Evolutionary conservation across 139 green algal species (phyloP), one percentile per base, ranked within the genome.

Genomic region (Chlamydomonas schloesseri): DNA sequence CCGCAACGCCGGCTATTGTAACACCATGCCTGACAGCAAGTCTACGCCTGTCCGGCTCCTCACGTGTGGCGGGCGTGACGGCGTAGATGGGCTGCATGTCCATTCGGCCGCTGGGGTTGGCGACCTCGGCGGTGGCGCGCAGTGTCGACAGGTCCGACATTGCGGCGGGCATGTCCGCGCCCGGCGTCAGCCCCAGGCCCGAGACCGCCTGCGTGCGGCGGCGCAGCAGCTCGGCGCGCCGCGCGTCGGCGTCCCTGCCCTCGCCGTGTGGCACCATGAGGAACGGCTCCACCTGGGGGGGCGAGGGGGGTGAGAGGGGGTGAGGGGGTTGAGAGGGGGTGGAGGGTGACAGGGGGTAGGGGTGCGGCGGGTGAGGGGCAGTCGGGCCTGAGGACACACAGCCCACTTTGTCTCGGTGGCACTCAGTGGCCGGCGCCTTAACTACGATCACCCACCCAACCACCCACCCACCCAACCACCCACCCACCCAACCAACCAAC

Each of bases 271-370:
- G 90, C 17, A 84, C 86, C 84, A 94, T 50, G 62, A 94, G 84
- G 90, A 94, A 94, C 15, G 75, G 71, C 86, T 94, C 92, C 15
- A 92, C 90, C 91, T 93, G 88, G 57, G 33, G 24, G 23, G 58
- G 10, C 31, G 50, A 15, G 14, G 53, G 26, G 33, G 11, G 11
- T 62, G 28, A 6, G 36, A 17, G n/a, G 29, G 9, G 64, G 13
- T 6, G 29, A 2, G 60, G 60, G 13, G 55, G 55, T 5, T 8
- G 42, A 8, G 42, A 50, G 42, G 42, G 6, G 8, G 42, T 8
- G 42, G 42, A 50, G 42, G 8, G 42, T 5, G 42, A 50, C 42
- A n/a, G n/a, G 42, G 42, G 5, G 42, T 8, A 50, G 42, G 42
- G 6, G 42, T 50, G 42, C 42, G n/a, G n/a, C n/a, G n/a, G n/a